Base-by-base conservation (phyloP, 208 protist species). In the Trypanosoma brucei region DNA sequence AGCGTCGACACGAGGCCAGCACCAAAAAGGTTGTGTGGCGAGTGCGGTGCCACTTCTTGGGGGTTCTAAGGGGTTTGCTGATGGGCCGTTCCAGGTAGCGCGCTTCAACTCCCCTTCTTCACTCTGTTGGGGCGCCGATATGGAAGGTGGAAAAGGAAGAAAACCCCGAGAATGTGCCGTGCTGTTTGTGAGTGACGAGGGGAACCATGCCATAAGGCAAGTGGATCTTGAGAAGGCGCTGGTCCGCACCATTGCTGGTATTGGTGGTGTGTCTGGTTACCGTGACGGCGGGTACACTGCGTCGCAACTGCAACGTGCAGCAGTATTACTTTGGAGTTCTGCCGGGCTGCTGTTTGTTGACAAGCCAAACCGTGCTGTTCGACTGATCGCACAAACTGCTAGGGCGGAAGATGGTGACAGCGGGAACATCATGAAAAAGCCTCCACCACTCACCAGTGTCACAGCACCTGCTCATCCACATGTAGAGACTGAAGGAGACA, bases 131-230 rank as follows among this genome's bases (percentile, higher is more conserved):
- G 79, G 78, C 34, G 56, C 80, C 0, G 78, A 84, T 37, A 61
- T 66, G 3, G 59, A 51, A 34, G 3, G n/a, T 53, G 49, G 8
- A 33, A 36, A 40, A 58, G 2, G n/a, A 34, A 11, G 55, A 8
- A 3, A 6, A 13, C 38, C 35, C 9, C 48, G 83, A 72, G 55
- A 42, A 51, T 22, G 42, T 46, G 6, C 42, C 2, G 68, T 91
- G 35, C 76, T 92, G 49, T 92, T 92, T 73, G 83, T 92, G 55
- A 92, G 83, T 69, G 86, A 92, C 68, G 71, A 55, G 2, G 83
- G 86, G 50, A 92, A 92, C 60, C 80, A 80, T 54, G 76, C 80
- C 0, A 88, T 92, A 49, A 79, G 86, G 22, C 81, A 84, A 50
- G 82, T 79, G 2, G 71, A 92, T 63, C 89, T 92, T 50, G 38